These are phyloP conservation scores for Lithohypha guttulata DNA, from an alignment of 2,329 filamentous ascomycete species.

Conservation along the genomic window DNA sequence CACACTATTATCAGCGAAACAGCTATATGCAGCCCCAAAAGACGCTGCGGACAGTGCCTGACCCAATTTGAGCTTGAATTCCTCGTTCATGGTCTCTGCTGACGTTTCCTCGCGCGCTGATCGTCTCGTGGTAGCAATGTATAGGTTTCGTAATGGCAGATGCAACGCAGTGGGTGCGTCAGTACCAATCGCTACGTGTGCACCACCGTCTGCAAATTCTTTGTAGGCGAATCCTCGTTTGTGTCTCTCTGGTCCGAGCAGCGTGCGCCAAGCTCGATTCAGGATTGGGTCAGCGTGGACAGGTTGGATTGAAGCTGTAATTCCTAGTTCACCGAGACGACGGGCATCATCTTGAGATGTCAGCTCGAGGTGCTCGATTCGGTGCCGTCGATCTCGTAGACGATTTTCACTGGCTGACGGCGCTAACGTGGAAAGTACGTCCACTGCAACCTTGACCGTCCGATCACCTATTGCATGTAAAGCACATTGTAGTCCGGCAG, in stretches of 20 bases:
- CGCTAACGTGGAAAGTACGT: slow-evolving; percentile 32
- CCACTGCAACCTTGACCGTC: slow-evolving; percentile 37
- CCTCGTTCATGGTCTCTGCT: slow-evolving; percentile 32
- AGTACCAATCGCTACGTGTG: slow-evolving; percentile 36
- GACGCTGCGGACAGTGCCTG: slow-evolving; percentile 37
- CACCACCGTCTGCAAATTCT: slow-evolving; percentile 39
- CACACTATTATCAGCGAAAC: slow-evolving; percentile 34
- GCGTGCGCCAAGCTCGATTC: slow-evolving; percentile 37
- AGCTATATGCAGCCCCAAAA: slow-evolving; percentile 35
- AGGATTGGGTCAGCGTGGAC: slow-evolving; percentile 36
- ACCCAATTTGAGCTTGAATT: slow-evolving; percentile 33
- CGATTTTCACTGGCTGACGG: slow-evolving; percentile 24
- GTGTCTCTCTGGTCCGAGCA: slow-evolving; percentile 36
- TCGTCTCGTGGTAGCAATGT: slow-evolving; percentile 39
- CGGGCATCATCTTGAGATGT: slow-evolving; percentile 38
- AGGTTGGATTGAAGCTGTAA: slow-evolving; percentile 33
- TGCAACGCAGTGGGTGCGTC: slow-evolving; percentile 41
- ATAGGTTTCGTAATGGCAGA: slow-evolving; percentile 37
- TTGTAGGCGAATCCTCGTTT: slow-evolving; percentile 41
- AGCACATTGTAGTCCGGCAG: slow-evolving; percentile 38
- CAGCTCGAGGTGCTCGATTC: slow-evolving; percentile 43
- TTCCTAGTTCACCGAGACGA: slow-evolving; percentile 37
- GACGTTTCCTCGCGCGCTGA: slow-evolving; percentile 33
- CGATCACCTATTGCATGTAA: slow-evolving; percentile 43
- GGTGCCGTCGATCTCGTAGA: slow-evolving; percentile 30